Evolutionary conservation across 2,329 filamentous ascomycete species (phyloP).

Genomic region (Alternaria ethzedia): DNA sequence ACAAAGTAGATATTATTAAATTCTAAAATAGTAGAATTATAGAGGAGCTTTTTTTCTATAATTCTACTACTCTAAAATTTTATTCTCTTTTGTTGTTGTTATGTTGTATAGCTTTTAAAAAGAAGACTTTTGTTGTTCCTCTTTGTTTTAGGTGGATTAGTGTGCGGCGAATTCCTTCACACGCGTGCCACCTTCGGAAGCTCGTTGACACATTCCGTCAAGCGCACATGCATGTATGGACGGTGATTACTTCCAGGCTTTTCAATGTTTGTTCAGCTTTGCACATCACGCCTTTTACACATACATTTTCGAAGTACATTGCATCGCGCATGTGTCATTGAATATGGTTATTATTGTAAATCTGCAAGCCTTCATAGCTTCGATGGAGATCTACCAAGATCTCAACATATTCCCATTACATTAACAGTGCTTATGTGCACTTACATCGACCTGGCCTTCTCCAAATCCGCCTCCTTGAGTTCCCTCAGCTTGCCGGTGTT

Average conservation of each 20-base stretch:
- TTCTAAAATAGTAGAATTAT: no score
- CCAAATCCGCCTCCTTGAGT: constrained; percentile 58
- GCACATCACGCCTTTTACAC: neutral
- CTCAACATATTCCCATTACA: neutral
- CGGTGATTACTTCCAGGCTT: neutral
- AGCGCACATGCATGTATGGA: neutral
- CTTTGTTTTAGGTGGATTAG: no score
- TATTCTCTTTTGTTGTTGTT: no score
- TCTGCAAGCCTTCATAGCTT: constrained; percentile 4
- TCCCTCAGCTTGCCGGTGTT: constrained; percentile 53
- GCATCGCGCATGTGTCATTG: neutral
- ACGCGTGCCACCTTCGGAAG: constrained; percentile 5
- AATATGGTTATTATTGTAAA: neutral
- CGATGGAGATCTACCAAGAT: neutral
- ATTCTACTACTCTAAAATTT: no score
- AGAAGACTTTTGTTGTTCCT: no score
- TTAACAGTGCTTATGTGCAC: neutral
- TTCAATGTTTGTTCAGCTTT: neutral
- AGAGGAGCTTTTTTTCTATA: no score
- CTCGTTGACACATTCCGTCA: neutral
- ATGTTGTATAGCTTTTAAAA: no score
- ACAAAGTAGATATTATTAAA: no score
- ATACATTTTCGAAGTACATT: neutral
- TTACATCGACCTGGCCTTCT: constrained; percentile 41
- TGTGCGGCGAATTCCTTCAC: no score